phyloP scores from a whole-genome alignment of 1,284 basidiomycete species.

The Naganishia sp. region DNA sequence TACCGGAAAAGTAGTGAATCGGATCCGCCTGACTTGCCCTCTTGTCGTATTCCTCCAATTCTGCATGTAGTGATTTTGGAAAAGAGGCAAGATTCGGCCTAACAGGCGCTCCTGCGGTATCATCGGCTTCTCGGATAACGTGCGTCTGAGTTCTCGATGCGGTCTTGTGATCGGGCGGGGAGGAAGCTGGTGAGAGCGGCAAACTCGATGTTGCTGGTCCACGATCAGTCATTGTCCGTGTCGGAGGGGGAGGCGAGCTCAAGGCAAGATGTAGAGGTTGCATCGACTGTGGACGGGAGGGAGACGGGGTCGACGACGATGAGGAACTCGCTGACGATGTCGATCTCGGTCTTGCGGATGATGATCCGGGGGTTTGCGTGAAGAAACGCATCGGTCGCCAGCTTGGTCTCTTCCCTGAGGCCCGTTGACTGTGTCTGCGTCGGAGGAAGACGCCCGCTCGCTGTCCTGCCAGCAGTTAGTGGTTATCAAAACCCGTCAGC shows the following conservation, averaged over 20 bases:
- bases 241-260: slow-evolving; percentile 7
- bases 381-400: slow-evolving; percentile 1
- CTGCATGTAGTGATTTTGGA: not conserved
- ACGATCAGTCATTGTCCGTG: not conserved
- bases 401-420: not conserved
- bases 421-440: not conserved
- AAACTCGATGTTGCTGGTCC: not conserved
- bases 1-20: slow-evolving; percentile 44
- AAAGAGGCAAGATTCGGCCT: not conserved
- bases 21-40: slow-evolving; percentile 7
- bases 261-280: not conserved
- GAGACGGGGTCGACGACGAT: slow-evolving; percentile 8
- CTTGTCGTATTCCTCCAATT: slow-evolving; percentile 20
- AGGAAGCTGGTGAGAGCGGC: not conserved
- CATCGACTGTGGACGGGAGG: not conserved
- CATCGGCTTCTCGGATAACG: not conserved
- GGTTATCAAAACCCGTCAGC: not conserved
- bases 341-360: not conserved
- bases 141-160: not conserved
- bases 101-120: not conserved
- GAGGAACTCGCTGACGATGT: slow-evolving; percentile 12
- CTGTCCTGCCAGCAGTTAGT: no score
- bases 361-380: not conserved
- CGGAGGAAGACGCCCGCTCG: no score
- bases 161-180: not conserved